Evolutionary conservation across 257 asterid species (phyloP), one percentile per base, ranked within the genome.

Genomic region (Nemophila menziesii): DNA sequence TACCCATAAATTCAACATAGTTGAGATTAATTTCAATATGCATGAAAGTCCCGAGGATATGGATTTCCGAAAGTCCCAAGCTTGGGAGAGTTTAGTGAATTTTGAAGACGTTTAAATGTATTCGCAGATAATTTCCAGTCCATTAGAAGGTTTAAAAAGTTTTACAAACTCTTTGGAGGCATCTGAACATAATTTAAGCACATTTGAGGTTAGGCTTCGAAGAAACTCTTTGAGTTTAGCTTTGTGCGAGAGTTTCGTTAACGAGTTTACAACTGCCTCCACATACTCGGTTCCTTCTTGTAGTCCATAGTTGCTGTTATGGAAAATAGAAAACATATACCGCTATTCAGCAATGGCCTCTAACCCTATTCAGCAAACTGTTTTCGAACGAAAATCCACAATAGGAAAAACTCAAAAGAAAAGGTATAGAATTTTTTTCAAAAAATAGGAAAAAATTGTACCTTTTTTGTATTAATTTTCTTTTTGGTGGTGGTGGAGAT

Each of bases 221-320:
- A 87, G 86, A 11, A 87, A 80, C 55, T 83, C 79, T 49, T 67
- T 78, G 38, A 87, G 83, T 68, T 83, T 80, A 15, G 85, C 69
- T 39, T 83, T 75, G n/a, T 59, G 58, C 52, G 62, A 62, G 56
- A 68, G 57, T 64, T 41, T 63, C 43, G 51, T 36, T 6, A 51
- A 29, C 23, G 60, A 61, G 20, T 61, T 58, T 1, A 52, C 64
- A 37, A 63, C n/a, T n/a, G n/a, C n/a, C n/a, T n/a, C 38, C 11
- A 43, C 14, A 19, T 38, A 8, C n/a, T n/a, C 4, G 16, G 17
- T 20, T 13, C 22, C 58, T 11, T 33, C 37, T n/a, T n/a, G n/a
- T n/a, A n/a, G 34, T 48, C 55, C 48, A 34, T 46, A 43, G 37
- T 26, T 6, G 27, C 52, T 11, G 33, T n/a, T n/a, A n/a, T n/a